A percentile compares a stretch with the other conserved stretches of the same genome.
These are phyloP conservation scores for Fraxinus velutina DNA, from an alignment of 305 asterid genomes.

Conservation along the genomic window DNA sequence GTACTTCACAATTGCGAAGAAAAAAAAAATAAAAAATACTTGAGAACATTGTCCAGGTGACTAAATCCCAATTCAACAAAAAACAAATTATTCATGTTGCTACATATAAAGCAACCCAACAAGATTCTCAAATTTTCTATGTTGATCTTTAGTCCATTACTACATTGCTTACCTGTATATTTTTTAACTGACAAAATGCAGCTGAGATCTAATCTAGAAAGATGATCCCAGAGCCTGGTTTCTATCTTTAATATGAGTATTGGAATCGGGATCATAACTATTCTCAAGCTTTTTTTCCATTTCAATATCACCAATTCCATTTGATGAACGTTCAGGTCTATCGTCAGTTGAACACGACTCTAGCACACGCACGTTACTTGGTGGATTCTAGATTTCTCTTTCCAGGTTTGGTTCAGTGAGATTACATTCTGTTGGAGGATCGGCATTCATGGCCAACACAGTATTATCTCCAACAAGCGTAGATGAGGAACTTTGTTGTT, in stretches of 20 bases:
- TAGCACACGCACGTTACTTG: background rate
- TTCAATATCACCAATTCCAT: slow-evolving; percentile 23
- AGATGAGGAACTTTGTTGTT: slow-evolving; percentile 17
- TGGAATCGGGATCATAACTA: background rate
- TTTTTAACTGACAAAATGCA: background rate
- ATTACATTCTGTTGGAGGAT: background rate
- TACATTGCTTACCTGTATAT: background rate
- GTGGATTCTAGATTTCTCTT: background rate
- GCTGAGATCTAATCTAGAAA: background rate
- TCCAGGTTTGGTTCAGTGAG: slow-evolving; percentile 4
- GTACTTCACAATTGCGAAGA: background rate
- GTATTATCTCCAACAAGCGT: slow-evolving; percentile 10
- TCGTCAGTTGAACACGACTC: background rate
- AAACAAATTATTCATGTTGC: background rate
- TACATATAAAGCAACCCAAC: background rate
- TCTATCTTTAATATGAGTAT: background rate
- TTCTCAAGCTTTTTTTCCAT: slow-evolving; percentile 4
- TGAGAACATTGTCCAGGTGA: background rate
- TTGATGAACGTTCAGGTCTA: background rate
- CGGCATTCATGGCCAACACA: slow-evolving; percentile 17
- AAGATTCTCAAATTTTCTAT: background rate
- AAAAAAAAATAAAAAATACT: background rate
- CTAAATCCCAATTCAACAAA: background rate
- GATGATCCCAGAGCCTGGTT: background rate
- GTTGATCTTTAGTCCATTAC: background rate